A percentile compares a stretch with the other conserved stretches of the same genome.
Evolutionary conservation across 768 basidiomycete genomes (phyloP).

Genomic region (Lactarius vividus): DNA sequence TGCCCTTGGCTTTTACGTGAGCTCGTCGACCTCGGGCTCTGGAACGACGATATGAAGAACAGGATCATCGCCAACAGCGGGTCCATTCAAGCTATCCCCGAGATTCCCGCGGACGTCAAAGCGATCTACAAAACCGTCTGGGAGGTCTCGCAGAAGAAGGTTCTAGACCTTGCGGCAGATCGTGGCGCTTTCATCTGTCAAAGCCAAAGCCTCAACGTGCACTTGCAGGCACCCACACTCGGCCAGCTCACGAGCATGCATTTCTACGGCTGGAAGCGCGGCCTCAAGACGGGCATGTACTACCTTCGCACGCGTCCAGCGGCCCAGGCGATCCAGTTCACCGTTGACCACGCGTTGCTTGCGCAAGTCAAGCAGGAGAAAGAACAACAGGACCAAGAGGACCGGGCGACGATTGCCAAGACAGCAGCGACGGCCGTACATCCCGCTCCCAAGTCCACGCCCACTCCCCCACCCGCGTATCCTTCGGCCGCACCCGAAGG

Average conservation of each 20-base stretch:
- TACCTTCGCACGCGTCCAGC: constrained; percentile 95
- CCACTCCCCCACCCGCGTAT: constrained; percentile 1
- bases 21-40: constrained; percentile 90
- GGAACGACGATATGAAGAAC: constrained; percentile 99
- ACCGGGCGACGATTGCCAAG: background rate
- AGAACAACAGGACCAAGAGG: constrained; percentile 24
- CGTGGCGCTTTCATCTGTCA: constrained; percentile 98
- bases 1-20: constrained; percentile 99
- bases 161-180: constrained; percentile 97
- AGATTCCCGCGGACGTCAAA: constrained; percentile 87
- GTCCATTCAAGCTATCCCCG: constrained; percentile 82
- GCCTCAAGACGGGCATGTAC: constrained; percentile 98
- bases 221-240: constrained; percentile 82
- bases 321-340: constrained; percentile 96
- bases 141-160: constrained; percentile 99
- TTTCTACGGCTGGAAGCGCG: constrained; percentile 99
- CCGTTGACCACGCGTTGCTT: constrained; percentile 79
- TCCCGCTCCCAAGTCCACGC: background rate
- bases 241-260: constrained; percentile 96
- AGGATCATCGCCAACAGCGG: constrained; percentile 97
- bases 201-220: constrained; percentile 91
- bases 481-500: constrained; percentile 13
- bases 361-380: constrained; percentile 57
- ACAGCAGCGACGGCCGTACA: background rate
- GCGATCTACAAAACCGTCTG: constrained; percentile 99